These are phyloP conservation scores for Phaeodactylum tricornutum DNA, from an alignment of 108 stramenopile genomes.

Conservation along the genomic window DNA sequence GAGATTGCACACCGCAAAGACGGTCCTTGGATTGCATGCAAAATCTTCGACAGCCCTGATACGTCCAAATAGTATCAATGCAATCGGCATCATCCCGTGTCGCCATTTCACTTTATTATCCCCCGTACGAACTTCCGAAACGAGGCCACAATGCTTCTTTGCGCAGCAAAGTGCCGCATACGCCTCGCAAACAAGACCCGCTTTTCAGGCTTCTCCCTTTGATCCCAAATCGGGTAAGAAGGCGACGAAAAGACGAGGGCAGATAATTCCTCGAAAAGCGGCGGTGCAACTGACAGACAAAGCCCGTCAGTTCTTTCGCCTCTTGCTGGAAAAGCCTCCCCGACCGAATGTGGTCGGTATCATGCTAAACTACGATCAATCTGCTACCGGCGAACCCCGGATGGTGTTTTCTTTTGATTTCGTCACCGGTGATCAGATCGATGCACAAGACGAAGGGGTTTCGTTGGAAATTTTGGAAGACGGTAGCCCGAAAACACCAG, in stretches of 20 bases:
- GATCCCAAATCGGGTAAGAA: background rate
- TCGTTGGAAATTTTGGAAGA: constrained; percentile 70
- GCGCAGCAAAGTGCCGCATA: too few relatives aligned
- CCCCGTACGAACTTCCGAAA: too few relatives aligned
- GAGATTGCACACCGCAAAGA: too few relatives aligned
- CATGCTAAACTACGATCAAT: constrained; percentile 53
- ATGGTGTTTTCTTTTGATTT: constrained; percentile 84
- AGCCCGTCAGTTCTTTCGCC: constrained; percentile 47
- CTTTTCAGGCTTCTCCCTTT: background rate
- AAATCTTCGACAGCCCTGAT: too few relatives aligned
- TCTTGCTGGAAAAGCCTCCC: constrained; percentile 18
- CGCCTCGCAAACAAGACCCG: too few relatives aligned
- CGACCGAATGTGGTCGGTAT: constrained; percentile 17
- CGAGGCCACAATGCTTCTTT: too few relatives aligned
- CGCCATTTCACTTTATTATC: too few relatives aligned
- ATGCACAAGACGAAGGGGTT: constrained; percentile 59
- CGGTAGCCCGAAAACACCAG: constrained; percentile 58
- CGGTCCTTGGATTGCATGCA: too few relatives aligned
- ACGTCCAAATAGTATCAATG: too few relatives aligned
- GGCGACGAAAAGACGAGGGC: constrained; percentile 12
- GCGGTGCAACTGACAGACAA: constrained; percentile 55
- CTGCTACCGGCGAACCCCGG: constrained; percentile 47
- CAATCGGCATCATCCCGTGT: too few relatives aligned
- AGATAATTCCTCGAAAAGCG: constrained; percentile 58
- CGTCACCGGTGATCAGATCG: constrained; percentile 44